Conservation (phyloP, 495 filamentous ascomycete species). For the Hyaloscypha hepaticicola region DNA sequence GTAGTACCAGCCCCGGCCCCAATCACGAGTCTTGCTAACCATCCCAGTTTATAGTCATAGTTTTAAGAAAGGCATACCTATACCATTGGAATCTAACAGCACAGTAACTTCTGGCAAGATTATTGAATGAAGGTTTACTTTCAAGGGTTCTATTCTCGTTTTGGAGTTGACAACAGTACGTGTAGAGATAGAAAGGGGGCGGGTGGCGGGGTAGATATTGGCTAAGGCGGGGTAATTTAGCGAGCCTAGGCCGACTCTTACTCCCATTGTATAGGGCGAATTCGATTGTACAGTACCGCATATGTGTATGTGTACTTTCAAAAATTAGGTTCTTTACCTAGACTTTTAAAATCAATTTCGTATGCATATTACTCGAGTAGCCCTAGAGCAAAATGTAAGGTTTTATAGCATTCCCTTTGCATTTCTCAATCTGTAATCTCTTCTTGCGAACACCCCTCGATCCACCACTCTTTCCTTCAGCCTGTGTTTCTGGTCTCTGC, state of each 20-base stretch:
- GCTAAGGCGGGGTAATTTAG: background rate
- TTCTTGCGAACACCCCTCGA: background rate
- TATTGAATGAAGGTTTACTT: too few species aligned
- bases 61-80: too few species aligned
- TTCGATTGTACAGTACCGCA: background rate
- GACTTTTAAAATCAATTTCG: background rate
- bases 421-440: background rate
- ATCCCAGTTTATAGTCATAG: background rate
- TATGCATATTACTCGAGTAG: background rate
- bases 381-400: background rate
- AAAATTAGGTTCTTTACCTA: too few species aligned
- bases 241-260: background rate
- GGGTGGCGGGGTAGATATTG: background rate
- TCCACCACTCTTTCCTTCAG: too few species aligned
- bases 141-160: too few species aligned
- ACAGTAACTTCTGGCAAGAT: too few species aligned
- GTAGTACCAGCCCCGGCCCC: background rate
- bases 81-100: too few species aligned
- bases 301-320: too few species aligned
- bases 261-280: background rate
- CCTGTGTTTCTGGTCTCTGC: background rate
- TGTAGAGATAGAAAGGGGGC: background rate
- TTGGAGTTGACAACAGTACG: too few species aligned
- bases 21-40: background rate
- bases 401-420: background rate